A percentile compares a stretch with the other conserved stretches of the same genome.
Conservation (phyloP, 306 rosid species). For the Aeschynomene evenia region DNA sequence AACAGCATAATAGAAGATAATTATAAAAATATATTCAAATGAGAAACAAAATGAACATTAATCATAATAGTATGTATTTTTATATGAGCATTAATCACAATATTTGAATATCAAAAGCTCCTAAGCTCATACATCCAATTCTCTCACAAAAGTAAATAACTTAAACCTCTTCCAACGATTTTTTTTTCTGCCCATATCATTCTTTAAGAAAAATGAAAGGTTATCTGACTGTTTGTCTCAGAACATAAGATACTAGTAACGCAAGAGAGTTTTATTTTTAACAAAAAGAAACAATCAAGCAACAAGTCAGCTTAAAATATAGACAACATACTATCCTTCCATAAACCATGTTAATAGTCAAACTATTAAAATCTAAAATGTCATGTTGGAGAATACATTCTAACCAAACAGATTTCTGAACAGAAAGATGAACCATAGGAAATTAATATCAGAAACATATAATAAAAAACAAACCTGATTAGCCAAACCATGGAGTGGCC, state of each 20-base stretch:
- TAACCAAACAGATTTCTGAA: slow-evolving; percentile 22
- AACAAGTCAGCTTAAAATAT: background rate
- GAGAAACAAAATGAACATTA: background rate
- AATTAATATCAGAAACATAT: background rate
- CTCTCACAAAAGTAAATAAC: background rate
- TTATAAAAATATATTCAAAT: background rate
- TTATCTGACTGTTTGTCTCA: background rate
- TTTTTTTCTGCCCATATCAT: background rate
- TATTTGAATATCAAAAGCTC: background rate
- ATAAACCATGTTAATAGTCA: background rate
- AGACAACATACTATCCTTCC: background rate
- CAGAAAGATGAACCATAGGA: slow-evolving; percentile 2
- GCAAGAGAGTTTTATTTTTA: background rate
- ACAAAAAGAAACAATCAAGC: background rate
- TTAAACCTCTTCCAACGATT: background rate
- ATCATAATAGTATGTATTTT: background rate
- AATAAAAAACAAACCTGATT: slow-evolving; percentile 71
- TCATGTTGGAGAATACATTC: slow-evolving; percentile 1
- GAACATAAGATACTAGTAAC: background rate
- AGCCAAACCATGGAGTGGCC: slow-evolving; percentile 99
- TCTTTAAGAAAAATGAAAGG: background rate
- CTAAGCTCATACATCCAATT: slow-evolving; percentile 5
- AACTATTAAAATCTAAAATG: background rate
- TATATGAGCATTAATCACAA: background rate
- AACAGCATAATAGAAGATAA: slow-evolving; percentile 34